Base-by-base conservation (phyloP, 2,329 filamentous ascomycete genomes). In the Ophiostoma australiae region DNA sequence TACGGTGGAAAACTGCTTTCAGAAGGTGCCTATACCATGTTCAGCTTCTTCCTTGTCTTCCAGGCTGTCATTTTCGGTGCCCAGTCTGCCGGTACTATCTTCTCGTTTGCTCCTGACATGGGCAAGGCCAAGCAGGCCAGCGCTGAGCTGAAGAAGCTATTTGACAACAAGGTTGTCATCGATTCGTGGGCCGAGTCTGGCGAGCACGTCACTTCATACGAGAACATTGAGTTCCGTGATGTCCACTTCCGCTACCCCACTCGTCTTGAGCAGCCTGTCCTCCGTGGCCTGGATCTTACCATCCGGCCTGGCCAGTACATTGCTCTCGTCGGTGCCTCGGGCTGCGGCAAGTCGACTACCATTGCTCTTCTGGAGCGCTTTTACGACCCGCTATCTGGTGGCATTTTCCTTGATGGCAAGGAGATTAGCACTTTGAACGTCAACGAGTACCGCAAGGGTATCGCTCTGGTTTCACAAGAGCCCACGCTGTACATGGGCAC, bases 161-260 rank as follows among this genome's bases (percentile, higher is more conserved):
- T 97, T 75, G 93, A 97, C 77, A 88, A 91, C 72, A 86, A 90
- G 75, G 94, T 95, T 0, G 80, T 82, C 2, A 95, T 98, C 75
- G 94, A 97, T 77, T 88, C 89, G 0, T 96, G 92, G 92, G 91
- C 90, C 0, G 75, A 84, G 0, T 87, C 90, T 0, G 93, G 93
- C 20, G 85, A 87, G 23, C 81, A 80, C 1, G 75, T 96, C 7
- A 80, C 86, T 1, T 77, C 83, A 1, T 85, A 94, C 33, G 87
- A 95, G 27, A 86, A 85, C 15, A 87, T 99, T 73, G 93, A 98
- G 78, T 97, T 99, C 82, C 89, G 91, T 27, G 89, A 96, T 74
- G 93, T 98, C 1, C 93, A 97, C 78, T 98, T 97, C 85, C 88
- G 93, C 61, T 99, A 98, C 77, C 94, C 94, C 0, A 97, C 93